Evolutionary conservation across 805 yeast genomes (phyloP).

Genomic region (Saccharomyces kudriavzevii): DNA sequence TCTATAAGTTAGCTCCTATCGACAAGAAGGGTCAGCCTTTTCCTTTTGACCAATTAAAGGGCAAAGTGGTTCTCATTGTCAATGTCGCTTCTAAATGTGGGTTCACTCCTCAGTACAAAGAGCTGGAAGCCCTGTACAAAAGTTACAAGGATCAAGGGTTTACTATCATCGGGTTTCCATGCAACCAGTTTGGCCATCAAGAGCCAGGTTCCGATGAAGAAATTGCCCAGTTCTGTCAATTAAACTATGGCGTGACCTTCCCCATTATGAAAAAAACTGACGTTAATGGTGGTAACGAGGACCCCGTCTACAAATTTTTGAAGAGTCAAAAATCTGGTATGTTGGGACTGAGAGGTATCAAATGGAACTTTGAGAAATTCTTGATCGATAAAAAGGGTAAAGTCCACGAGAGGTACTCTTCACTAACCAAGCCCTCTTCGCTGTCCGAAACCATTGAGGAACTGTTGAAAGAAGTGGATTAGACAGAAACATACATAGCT

Average conservation of each 20-base stretch:
- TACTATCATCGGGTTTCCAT: conserved; percentile 75
- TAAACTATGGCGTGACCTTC: conserved; percentile 86
- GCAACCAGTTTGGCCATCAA: conserved; percentile 82
- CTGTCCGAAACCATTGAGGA: conserved; percentile 53
- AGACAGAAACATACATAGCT: too few species aligned
- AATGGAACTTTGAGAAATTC: conserved; percentile 79
- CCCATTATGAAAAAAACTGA: conserved; percentile 80
- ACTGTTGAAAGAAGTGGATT: conserved; percentile 32
- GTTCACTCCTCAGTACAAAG: conserved; percentile 70
- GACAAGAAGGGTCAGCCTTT: conserved; percentile 53
- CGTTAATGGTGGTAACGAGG: conserved; percentile 77
- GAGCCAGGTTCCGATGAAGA: conserved; percentile 66
- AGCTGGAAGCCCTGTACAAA: conserved; percentile 58
- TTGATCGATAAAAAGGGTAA: conserved; percentile 45
- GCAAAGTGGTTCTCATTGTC: conserved; percentile 76
- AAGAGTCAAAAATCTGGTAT: conserved; percentile 53
- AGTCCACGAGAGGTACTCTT: conserved; percentile 55
- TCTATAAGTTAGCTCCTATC: conserved; percentile 58
- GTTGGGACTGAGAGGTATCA: conserved; percentile 62
- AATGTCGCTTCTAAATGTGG: conserved; percentile 87
- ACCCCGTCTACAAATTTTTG: conserved; percentile 71
- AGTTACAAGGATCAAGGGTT: conserved; percentile 58
- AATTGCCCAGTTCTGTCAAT: conserved; percentile 60
- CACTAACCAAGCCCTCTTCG: conserved; percentile 58
- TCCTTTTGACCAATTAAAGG: conserved; percentile 54